phyloP scores from a whole-genome alignment of 331 rosid genomes.

The Rhamnella rubrinervis region DNA sequence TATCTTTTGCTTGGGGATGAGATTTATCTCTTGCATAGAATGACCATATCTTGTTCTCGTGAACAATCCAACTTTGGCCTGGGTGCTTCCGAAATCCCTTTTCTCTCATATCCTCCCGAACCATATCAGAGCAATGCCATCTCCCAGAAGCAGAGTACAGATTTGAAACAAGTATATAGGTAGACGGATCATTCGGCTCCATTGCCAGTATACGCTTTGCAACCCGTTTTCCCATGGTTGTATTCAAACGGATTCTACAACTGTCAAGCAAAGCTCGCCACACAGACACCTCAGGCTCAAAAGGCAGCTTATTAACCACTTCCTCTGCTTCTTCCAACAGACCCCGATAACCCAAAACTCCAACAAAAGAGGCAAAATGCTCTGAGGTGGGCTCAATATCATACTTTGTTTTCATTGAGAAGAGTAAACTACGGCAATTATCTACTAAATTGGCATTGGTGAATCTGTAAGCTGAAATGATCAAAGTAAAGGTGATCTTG shows the following conservation, averaged over 20 bases:
- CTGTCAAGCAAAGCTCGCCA: constrained; percentile 89
- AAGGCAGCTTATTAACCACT: constrained; percentile 54
- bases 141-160: constrained; percentile 81
- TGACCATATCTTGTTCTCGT: constrained; percentile 57
- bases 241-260: constrained; percentile 53
- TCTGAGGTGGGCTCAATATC: constrained; percentile 55
- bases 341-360: constrained; percentile 90
- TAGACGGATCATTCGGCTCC: constrained; percentile 71
- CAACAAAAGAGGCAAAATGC: constrained; percentile 69
- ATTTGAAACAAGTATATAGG: constrained; percentile 75
- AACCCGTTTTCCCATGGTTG: constrained; percentile 53
- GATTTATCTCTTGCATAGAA: constrained; percentile 83
- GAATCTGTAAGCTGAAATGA: constrained; percentile 69
- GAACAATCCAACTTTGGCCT: constrained; percentile 71
- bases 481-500: constrained; percentile 48
- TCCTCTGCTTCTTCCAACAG: constrained; percentile 78
- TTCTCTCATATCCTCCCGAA: constrained; percentile 65
- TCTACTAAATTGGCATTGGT: constrained; percentile 64
- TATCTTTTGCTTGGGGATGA: constrained; percentile 72
- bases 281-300: constrained; percentile 53
- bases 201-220: constrained; percentile 53
- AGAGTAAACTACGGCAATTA: constrained; percentile 53
- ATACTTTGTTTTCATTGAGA: constrained; percentile 51
- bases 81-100: constrained; percentile 76
- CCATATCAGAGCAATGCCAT: constrained; percentile 75